Base-by-base conservation (phyloP, 2,329 filamentous ascomycete species). In the Aureobasidium sp. region DNA sequence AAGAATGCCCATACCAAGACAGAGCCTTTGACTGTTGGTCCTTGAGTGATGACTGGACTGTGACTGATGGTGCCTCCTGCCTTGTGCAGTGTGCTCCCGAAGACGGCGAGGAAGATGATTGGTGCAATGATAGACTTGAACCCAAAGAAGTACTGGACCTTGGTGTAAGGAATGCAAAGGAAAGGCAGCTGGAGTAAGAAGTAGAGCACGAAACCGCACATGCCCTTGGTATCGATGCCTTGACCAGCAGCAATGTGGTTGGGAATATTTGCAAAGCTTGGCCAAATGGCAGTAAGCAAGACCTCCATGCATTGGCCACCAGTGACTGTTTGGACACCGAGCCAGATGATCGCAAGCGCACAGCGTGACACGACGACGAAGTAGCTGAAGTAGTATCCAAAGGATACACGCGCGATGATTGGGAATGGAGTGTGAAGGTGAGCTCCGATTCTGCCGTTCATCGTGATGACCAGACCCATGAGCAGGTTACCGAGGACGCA, bases 311-410 rank as follows among this genome's bases (percentile, higher is more conserved):
- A 76, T 63, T 83, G 80, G 0, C 81, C 84, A 0, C 85, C 85
- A 65, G 85, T 86, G 66, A 84, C 83, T 37, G 81, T 83, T 66
- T 88, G 84, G 11, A 60, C 56, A 1, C 62, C 57, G 17, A 57
- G 73, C 86, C 81, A 83, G 70, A 83, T 81, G 22, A 82, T 68
- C 5, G 80, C 80, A 5, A 84, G 75, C 41, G 84, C 77, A 20
- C 78, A 75, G 12, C 82, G 76, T 0, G 80, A 82, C 6, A 84
- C 66, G 52, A 84, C 79, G 14, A 80, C 77, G 29, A 84, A 71
- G 68, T 83, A 84, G 27, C 77, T 79, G 53, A 81, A 80, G 75
- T 78, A 82, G 68, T 83, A 82, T 0, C 81, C 82, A 78, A 80
- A 84, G 53, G 78, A 78, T 5, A 80, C 80, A 42, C 82, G 77